Percentiles rank a stretch among this genome's conserved stretches.
Evolutionary conservation across 768 basidiomycete genomes (phyloP).

Genomic region (Leucocoprinus sp.): DNA sequence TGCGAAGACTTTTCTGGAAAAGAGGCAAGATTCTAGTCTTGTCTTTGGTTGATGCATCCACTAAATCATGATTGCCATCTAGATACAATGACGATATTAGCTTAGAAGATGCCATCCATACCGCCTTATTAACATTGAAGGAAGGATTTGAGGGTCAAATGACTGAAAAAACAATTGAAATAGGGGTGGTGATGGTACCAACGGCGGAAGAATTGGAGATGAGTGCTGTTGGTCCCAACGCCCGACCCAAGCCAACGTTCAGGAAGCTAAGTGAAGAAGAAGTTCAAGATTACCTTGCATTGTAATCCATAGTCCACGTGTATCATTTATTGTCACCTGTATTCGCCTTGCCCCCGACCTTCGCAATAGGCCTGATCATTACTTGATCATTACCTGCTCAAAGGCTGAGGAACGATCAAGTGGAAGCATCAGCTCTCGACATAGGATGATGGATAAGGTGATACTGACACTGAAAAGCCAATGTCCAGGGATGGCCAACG

Average conservation of each 20-base stretch:
- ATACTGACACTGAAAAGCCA: background rate
- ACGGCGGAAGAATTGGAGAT: slow-evolving; percentile 61
- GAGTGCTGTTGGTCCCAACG: slow-evolving; percentile 59
- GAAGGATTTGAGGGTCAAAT: slow-evolving; percentile 99
- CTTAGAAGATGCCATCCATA: slow-evolving; percentile 97
- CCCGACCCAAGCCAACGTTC: slow-evolving; percentile 79
- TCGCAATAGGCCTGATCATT: background rate
- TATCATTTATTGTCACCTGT: slow-evolving; percentile 7
- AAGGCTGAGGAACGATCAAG: slow-evolving; percentile 9
- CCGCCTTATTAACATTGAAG: slow-evolving; percentile 93
- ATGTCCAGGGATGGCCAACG: background rate
- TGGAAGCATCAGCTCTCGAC: background rate
- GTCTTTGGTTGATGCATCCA: slow-evolving; percentile 14
- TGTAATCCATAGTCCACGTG: slow-evolving; percentile 35
- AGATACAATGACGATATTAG: slow-evolving; percentile 99
- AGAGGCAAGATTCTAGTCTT: slow-evolving; percentile 62
- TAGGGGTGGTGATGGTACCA: slow-evolving; percentile 91
- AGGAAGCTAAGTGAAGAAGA: slow-evolving; percentile 95
- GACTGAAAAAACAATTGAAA: slow-evolving; percentile 99
- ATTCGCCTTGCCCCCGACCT: background rate
- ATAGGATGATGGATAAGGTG: background rate
- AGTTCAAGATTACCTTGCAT: slow-evolving; percentile 88
- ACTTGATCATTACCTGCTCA: background rate
- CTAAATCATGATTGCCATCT: slow-evolving; percentile 17
- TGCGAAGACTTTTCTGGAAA: slow-evolving; percentile 98